phyloP scores from a whole-genome alignment of 129 eudicot species.

The Artemisia annua region DNA sequence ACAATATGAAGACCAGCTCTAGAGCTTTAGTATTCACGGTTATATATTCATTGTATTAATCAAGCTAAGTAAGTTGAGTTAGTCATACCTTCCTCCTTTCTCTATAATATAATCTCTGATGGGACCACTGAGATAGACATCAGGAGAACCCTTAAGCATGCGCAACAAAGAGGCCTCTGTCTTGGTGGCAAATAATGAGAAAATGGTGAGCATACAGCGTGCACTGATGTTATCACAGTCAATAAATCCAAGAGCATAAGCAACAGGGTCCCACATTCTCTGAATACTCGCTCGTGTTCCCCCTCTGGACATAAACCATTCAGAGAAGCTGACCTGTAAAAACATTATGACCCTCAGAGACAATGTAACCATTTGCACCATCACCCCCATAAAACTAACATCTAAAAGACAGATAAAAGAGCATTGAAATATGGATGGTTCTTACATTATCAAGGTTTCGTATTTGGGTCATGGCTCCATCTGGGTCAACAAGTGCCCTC shows the following conservation, averaged over 20 bases:
- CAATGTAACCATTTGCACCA: neutral
- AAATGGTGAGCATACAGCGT: slow-evolving; percentile 99
- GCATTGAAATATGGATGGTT: slow-evolving; percentile 5
- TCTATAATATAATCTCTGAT: slow-evolving; percentile 77
- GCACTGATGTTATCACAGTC: slow-evolving; percentile 99
- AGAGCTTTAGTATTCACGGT: neutral
- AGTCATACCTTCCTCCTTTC: slow-evolving; percentile 86
- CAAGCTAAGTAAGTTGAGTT: slow-evolving; percentile 10
- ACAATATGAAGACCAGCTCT: neutral
- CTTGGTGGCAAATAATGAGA: slow-evolving; percentile 95
- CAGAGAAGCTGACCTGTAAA: slow-evolving; percentile 84
- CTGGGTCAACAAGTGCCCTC: slow-evolving; percentile 94
- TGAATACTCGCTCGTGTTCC: slow-evolving; percentile 91
- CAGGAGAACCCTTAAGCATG: slow-evolving; percentile 99
- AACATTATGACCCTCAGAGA: slow-evolving; percentile 12
- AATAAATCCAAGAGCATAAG: slow-evolving; percentile 97
- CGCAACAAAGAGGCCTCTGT: slow-evolving; percentile 96
- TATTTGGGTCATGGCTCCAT: slow-evolving; percentile 90
- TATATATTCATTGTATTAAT: slow-evolving; percentile 1
- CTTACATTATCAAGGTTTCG: slow-evolving; percentile 80
- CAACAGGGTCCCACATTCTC: slow-evolving; percentile 99
- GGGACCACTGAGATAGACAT: slow-evolving; percentile 94
- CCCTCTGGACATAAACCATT: slow-evolving; percentile 98
- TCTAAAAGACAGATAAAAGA: neutral
- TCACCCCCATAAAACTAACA: neutral